Percentiles rank a stretch among this genome's conserved stretches.
These are phyloP conservation scores for Nakaseomyces glabratus DNA, from an alignment of 1,139 yeast species.

Conservation along the genomic window DNA sequence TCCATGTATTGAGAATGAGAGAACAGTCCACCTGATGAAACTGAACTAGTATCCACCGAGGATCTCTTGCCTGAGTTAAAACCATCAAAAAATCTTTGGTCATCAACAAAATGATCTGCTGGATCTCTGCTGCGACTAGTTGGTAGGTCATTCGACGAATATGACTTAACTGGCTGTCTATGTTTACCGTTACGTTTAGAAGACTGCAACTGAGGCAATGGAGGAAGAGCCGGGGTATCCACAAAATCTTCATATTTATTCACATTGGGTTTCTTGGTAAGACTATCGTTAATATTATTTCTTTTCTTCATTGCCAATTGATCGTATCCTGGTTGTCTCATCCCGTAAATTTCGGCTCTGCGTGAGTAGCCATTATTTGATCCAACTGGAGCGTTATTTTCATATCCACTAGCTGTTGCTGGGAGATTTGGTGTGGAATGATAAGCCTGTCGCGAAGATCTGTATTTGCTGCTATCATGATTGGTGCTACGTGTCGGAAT, in stretches of 20 bases:
- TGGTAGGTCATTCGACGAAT: conserved; percentile 23
- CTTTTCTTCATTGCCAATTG: conserved; percentile 1
- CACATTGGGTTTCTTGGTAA: background rate
- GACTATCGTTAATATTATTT: background rate
- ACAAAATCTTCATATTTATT: conserved; percentile 5
- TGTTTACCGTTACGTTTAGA: conserved; percentile 4
- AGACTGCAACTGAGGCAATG: conserved; percentile 16
- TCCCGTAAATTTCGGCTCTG: no score
- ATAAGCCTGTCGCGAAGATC: conserved; percentile 1
- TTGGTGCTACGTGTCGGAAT: conserved; percentile 5
- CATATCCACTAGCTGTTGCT: conserved; percentile 5
- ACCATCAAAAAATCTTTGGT: conserved; percentile 18
- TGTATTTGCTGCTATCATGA: background rate
- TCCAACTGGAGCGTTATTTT: background rate
- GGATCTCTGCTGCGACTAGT: conserved; percentile 7
- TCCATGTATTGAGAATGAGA: conserved; percentile 27
- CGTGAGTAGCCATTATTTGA: background rate
- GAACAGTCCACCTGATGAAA: conserved; percentile 16
- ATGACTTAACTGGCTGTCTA: conserved; percentile 20
- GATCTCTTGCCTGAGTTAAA: conserved; percentile 14
- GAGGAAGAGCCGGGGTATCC: conserved; percentile 23
- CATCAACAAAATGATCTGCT: conserved; percentile 11
- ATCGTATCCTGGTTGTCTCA: no score
- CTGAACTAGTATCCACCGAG: conserved; percentile 11
- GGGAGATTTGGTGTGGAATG: conserved; percentile 14